Percentiles rank a stretch among this genome's conserved stretches.
phyloP scores from a whole-genome alignment of 257 asterid species.

The Jaltomata sinuosa region DNA sequence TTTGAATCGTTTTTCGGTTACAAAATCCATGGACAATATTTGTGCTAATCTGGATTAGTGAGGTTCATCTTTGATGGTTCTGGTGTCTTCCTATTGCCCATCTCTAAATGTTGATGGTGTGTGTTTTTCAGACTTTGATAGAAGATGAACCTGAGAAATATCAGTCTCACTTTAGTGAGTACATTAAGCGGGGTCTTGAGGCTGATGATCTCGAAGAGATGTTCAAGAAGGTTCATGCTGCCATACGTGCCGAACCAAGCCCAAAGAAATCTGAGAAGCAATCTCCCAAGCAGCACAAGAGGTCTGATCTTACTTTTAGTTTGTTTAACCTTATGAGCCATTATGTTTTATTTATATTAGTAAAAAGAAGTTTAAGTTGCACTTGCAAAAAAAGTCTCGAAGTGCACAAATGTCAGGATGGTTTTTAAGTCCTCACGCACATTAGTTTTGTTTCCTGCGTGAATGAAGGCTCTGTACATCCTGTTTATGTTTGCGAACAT shows the following conservation, averaged over 20 bases:
- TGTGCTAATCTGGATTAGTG: neutral
- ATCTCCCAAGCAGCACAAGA: slow-evolving; percentile 59
- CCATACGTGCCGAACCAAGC: slow-evolving; percentile 58
- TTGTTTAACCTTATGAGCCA: neutral
- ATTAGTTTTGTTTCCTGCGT: neutral
- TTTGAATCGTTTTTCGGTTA: neutral
- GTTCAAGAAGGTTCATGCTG: slow-evolving; percentile 71
- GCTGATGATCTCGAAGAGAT: slow-evolving; percentile 48
- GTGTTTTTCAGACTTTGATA: slow-evolving; percentile 30
- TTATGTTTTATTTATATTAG: neutral
- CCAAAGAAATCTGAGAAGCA: slow-evolving; percentile 47
- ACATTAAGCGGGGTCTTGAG: slow-evolving; percentile 39
- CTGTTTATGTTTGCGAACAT: neutral
- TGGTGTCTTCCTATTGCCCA: neutral
- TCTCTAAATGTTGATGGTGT: neutral
- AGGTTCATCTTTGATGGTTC: neutral
- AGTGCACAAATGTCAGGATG: neutral
- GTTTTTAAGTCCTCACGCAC: neutral
- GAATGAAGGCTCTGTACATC: neutral
- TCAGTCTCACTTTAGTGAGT: slow-evolving; percentile 54
- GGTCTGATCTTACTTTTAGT: slow-evolving; percentile 18
- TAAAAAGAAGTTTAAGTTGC: neutral
- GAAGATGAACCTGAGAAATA: slow-evolving; percentile 77
- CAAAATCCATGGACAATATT: neutral
- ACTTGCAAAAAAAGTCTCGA: neutral